phyloP scores from a whole-genome alignment of 208 protist species.

The Endotrypanum monterogeii region DNA sequence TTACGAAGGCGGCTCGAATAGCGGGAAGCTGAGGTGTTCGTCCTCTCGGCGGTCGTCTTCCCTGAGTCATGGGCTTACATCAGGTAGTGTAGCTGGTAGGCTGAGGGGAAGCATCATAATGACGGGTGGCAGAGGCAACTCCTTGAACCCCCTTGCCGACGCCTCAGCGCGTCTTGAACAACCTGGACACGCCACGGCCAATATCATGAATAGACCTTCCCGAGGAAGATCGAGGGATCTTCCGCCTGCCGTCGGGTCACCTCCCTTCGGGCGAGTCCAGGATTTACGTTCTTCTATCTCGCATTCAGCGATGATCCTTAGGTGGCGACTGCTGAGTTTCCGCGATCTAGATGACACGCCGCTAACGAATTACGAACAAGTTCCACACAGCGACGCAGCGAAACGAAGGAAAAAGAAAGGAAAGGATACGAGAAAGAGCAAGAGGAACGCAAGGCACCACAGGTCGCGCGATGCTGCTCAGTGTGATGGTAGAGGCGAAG shows the following conservation, averaged over 20 bases:
- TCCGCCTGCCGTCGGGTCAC: conserved; percentile 9
- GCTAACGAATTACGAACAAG: conserved; percentile 25
- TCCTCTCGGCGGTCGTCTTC: neutral
- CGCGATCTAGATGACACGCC: conserved; percentile 35
- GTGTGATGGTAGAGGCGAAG: neutral
- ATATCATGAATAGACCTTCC: conserved; percentile 1
- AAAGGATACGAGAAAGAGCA: conserved; percentile 22
- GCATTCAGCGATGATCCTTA: conserved; percentile 20
- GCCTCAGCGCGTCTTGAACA: conserved; percentile 3
- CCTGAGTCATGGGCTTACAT: neutral
- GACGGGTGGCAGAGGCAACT: neutral
- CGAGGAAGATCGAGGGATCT: neutral
- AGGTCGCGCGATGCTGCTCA: conserved; percentile 4
- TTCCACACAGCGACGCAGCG: conserved; percentile 11
- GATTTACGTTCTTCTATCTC: neutral
- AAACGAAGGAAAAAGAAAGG: conserved; percentile 23
- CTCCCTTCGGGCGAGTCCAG: conserved; percentile 9
- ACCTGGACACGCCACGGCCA: conserved; percentile 10
- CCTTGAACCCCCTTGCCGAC: neutral
- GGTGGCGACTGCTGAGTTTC: conserved; percentile 41
- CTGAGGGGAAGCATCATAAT: neutral
- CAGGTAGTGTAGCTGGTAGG: neutral
- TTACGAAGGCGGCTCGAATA: neutral
- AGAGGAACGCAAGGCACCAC: conserved; percentile 19
- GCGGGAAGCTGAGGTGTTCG: no score